Evolutionary conservation across 495 filamentous ascomycete genomes (phyloP), one percentile per base, ranked within the genome.

Genomic region (Parathielavia appendiculata): DNA sequence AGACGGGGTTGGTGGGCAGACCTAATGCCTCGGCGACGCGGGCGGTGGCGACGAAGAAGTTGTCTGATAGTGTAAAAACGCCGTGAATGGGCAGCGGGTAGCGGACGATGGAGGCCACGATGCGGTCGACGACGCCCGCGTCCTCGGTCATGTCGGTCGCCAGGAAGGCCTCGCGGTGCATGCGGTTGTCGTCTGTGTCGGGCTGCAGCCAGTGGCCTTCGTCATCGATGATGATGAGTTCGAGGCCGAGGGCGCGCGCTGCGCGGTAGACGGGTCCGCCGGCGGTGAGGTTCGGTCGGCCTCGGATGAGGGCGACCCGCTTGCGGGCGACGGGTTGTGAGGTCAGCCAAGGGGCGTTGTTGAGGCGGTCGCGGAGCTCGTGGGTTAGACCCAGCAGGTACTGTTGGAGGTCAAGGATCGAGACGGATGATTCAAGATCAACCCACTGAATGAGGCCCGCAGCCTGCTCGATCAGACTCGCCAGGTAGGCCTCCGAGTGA

Each of bases 161-260:
- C 2, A 74, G 50, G 46, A 74, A 74, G 5, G 64, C 66, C 49
- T 76, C 69, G 39, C 72, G 74, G 59, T 63, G 70, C 50, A 69
- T 59, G 12, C 54, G 61, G 53, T 72, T 75, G 14, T 72, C 63
- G 7, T 49, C 40, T 0, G 65, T 68, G 22, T 62, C 55, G 7
- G 59, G 60, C 62, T 74, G 65, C 20, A 82, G 61, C 79, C 79
- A 81, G 52, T 79, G 74, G 1, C 77, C 76, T 2, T 69, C 63
- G 7, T 73, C 67, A 48, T 80, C 77, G 20, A 82, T 58, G 22
- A 80, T 68, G 7, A 81, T 70, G 0, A 82, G 64, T 9, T 73
- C 66, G 26, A 81, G 72, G 2, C 73, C 71, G 0, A 82, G 70
- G 2, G 70, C 73, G 11, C 49, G 58, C 10, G 78, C 76, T 5